Evolutionary conservation across 139 green algal genomes (phyloP).

Genomic region (Micractinium conductrix): DNA sequence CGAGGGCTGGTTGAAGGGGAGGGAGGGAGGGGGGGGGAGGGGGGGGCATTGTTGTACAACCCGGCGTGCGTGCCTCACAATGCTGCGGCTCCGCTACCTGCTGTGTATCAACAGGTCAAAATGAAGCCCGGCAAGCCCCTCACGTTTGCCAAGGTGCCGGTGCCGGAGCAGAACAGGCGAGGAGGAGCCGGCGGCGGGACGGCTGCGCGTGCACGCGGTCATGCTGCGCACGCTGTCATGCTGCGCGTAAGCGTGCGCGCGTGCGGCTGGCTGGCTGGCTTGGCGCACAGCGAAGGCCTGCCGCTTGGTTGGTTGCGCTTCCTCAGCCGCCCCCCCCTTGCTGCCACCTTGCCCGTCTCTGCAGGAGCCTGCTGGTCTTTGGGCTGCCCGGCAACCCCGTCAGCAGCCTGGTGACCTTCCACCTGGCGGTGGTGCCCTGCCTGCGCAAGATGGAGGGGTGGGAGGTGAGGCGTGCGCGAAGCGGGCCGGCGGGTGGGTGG

Average conservation of each 20-base stretch:
- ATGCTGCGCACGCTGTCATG: no score
- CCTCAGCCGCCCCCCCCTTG: background rate
- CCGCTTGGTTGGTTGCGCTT: background rate
- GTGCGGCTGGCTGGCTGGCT: no score
- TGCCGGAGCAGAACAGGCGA: conserved; percentile 56
- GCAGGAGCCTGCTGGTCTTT: conserved; percentile 55
- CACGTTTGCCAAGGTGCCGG: conserved; percentile 90
- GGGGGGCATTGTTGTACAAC: no score
- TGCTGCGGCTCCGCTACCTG: no score
- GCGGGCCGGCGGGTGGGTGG: no score
- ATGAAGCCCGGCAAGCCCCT: conserved; percentile 99
- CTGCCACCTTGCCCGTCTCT: background rate
- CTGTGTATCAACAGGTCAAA: no score
- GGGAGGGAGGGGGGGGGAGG: no score
- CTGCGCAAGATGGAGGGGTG: conserved; percentile 87
- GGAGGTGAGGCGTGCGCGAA: conserved; percentile 39
- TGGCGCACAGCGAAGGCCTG: background rate
- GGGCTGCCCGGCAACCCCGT: conserved; percentile 87
- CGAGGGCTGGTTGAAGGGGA: no score
- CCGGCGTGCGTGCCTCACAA: no score
- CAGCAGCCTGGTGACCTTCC: conserved; percentile 92
- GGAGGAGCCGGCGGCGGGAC: background rate
- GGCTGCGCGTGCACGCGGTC: no score
- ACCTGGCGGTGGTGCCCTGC: conserved; percentile 86
- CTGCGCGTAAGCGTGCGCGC: no score